Percentiles rank a stretch among this genome's conserved stretches.
Conservation (phyloP, 495 filamentous ascomycete genomes). For the Hypoxylon perforatum region DNA sequence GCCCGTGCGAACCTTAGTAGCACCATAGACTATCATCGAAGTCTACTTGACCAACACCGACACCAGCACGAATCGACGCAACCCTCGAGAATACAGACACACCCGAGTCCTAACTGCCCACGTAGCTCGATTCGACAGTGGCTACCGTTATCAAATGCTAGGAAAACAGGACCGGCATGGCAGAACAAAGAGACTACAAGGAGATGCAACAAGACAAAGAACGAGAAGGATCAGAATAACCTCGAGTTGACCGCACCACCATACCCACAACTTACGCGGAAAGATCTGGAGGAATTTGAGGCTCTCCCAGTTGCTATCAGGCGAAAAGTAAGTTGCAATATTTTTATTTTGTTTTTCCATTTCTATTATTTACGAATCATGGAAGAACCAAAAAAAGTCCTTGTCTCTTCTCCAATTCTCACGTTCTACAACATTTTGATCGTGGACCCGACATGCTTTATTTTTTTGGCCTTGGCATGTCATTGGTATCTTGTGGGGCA, state of each 20-base stretch:
- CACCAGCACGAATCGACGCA: conserved; percentile 24
- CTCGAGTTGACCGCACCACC: conserved; percentile 23
- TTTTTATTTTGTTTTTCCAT: conserved; percentile 24
- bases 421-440: too few species aligned
- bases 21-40: conserved; percentile 41
- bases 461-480: conserved; percentile 2
- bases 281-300: conserved; percentile 57
- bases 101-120: conserved; percentile 23
- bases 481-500: conserved; percentile 10
- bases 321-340: conserved; percentile 62
- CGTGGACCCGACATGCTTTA: too few species aligned
- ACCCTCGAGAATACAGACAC: conserved; percentile 11
- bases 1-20: conserved; percentile 24
- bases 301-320: conserved; percentile 67
- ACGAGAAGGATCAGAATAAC: conserved; percentile 29
- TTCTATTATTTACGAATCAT: neutral
- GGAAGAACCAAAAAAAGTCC: conserved; percentile 13
- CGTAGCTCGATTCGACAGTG: conserved; percentile 38
- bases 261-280: conserved; percentile 37
- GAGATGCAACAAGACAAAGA: conserved; percentile 26
- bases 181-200: neutral
- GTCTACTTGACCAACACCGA: conserved; percentile 39
- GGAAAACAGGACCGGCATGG: conserved; percentile 12
- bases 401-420: conserved; percentile 10
- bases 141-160: conserved; percentile 27